Percentiles rank a stretch among this genome's conserved stretches.
Evolutionary conservation across 2,329 filamentous ascomycete species (phyloP).

Genomic region (Diaporthe amygdali): DNA sequence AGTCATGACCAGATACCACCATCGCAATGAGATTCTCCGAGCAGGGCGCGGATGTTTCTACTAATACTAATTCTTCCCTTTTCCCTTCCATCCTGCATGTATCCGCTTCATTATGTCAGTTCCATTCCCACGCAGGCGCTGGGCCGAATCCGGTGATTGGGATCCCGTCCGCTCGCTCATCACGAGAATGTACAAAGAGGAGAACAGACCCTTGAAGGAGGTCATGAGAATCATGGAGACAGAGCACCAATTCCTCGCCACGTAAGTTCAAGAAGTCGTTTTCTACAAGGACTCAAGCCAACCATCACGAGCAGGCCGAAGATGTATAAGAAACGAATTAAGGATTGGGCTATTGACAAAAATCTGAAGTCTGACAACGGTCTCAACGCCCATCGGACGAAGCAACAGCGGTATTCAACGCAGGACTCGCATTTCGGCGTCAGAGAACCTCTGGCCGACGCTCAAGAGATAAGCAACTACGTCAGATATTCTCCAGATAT

Average conservation of each 20-base stretch:
- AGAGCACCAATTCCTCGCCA: slow-evolving; percentile 19
- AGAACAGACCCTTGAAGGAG: slow-evolving; percentile 20
- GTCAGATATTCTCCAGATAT: background rate
- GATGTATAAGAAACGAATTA: slow-evolving; percentile 21
- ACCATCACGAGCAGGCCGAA: background rate
- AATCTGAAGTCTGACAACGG: background rate
- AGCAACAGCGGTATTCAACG: background rate
- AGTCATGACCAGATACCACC: background rate
- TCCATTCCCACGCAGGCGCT: slow-evolving; percentile 1
- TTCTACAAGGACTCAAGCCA: background rate
- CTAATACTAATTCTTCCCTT: background rate
- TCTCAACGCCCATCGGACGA: background rate
- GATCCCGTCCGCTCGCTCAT: background rate
- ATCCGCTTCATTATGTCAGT: background rate
- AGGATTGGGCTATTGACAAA: slow-evolving; percentile 15
- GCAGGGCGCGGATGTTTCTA: background rate
- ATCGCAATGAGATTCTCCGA: background rate
- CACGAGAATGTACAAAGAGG: slow-evolving; percentile 17
- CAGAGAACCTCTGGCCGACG: background rate
- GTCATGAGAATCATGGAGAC: slow-evolving; percentile 20
- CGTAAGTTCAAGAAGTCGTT: background rate
- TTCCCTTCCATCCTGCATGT: background rate
- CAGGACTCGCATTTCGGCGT: background rate
- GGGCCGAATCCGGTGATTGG: slow-evolving; percentile 1
- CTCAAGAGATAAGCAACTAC: background rate